Base-by-base conservation (phyloP, 1,139 yeast genomes). In the Eremothecium cymbalariae region DNA sequence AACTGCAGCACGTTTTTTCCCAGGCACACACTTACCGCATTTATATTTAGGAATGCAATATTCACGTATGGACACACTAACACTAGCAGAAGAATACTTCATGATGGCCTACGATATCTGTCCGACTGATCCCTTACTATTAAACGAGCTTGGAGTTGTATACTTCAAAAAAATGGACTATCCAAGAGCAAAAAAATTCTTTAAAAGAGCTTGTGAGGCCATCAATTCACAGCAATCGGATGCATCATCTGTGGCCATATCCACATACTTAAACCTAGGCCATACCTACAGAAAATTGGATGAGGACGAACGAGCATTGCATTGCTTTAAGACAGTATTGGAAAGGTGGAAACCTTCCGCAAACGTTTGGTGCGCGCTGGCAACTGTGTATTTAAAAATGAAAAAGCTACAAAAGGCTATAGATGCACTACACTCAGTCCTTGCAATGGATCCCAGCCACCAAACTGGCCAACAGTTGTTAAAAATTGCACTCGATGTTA, bases 1-100 rank as follows among this genome's bases (percentile, higher is more conserved):
- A 1, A 88, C 94, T 22, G 97, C 97, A 0, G 88, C 95, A 0
- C 65, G 96, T 40, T 67, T 88, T 33, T 93, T 90, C 52, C 96
- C 95, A 0, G 98, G 98, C 2, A 80, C 93, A 4, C 97, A 90
- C 58, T 62, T 88, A 33, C 98, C 98, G 2, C 77, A 83, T 48
- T 63, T 93, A 40, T 90, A 84, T 51, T 67, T 93, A 32, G 99
- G 98, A 2, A 93, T 90, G 95, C 97, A 93, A 60, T 93, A 90
- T 58, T 63, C 86, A 44, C 88, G 84, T 44, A 80, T 90, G 75
- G 80, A 79, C 53, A 88, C 88, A 48, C 63, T 83, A 34, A 72
- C 77, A 9, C 64, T 90, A 37, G 88, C 97, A 0, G 90, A 84
- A 47, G 97, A 90, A 53, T 90, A 88, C 51, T 67, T 93, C 21